Percentiles rank a stretch among this genome's conserved stretches.
Conservation (phyloP, 176 grass and related monocot species). For the Avena insularis region DNA sequence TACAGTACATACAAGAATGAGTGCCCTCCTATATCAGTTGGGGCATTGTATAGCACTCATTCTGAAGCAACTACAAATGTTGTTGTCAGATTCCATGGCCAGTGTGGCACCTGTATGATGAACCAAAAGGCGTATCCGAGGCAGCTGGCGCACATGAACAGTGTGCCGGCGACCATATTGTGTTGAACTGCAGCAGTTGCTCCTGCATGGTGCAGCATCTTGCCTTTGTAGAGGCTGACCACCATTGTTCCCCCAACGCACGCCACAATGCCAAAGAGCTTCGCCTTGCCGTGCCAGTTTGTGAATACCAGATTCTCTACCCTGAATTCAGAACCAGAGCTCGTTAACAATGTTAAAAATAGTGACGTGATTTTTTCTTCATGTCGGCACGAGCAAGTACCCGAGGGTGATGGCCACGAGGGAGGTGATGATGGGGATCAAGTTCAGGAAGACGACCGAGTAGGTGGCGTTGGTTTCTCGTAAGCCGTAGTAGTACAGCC, state of each 20-base stretch:
- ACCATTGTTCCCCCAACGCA: slow-evolving; percentile 54
- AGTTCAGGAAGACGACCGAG: slow-evolving; percentile 48
- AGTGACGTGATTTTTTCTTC: neutral
- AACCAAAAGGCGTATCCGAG: slow-evolving; percentile 50
- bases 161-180: slow-evolving; percentile 33
- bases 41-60: neutral
- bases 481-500: slow-evolving; percentile 57
- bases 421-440: slow-evolving; percentile 59
- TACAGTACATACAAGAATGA: neutral
- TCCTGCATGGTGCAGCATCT: slow-evolving; percentile 5
- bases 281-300: slow-evolving; percentile 35
- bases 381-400: slow-evolving; percentile 15
- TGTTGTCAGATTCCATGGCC: too few relatives aligned
- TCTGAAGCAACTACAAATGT: neutral
- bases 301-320: slow-evolving; percentile 44
- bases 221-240: slow-evolving; percentile 43
- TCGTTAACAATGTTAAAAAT: neutral
- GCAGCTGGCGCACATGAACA: slow-evolving; percentile 37
- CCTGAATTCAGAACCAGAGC: slow-evolving; percentile 27
- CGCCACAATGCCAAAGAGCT: slow-evolving; percentile 46
- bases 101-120: slow-evolving; percentile 31
- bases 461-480: slow-evolving; percentile 44
- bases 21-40: neutral
- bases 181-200: neutral
- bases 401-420: slow-evolving; percentile 43